Percentiles rank a stretch among this genome's conserved stretches.
These are phyloP conservation scores for Euphorbia schlechtendalii DNA, from an alignment of 441 rosid genomes.

Conservation along the genomic window DNA sequence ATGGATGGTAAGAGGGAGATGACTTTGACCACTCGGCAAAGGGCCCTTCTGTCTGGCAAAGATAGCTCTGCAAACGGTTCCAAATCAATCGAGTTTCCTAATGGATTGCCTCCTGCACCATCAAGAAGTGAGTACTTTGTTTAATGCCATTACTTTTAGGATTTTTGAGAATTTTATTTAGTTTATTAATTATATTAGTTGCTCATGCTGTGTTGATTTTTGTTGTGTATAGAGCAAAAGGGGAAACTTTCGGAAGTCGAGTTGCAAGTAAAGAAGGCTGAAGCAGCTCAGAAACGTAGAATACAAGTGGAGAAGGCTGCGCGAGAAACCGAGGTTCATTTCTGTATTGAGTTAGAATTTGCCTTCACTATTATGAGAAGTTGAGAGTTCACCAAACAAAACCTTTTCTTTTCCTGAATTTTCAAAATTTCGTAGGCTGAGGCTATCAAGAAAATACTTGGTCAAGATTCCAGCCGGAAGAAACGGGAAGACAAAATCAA, in stretches of 20 bases:
- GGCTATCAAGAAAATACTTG: conserved; percentile 89
- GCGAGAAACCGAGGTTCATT: conserved; percentile 71
- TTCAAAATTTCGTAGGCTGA: conserved; percentile 46
- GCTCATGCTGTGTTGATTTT: conserved; percentile 12
- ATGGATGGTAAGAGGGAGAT: conserved; percentile 56
- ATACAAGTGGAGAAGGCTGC: conserved; percentile 88
- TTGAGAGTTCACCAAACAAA: not conserved
- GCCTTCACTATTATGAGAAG: not conserved
- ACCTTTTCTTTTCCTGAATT: not conserved
- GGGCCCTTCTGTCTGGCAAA: conserved; percentile 81
- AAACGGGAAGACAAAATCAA: conserved; percentile 79
- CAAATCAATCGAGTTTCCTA: conserved; percentile 67
- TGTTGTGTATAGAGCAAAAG: conserved; percentile 52
- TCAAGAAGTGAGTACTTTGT: conserved; percentile 61
- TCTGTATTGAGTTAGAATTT: conserved; percentile 17
- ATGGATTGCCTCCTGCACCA: conserved; percentile 91
- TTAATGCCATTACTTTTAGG: not conserved
- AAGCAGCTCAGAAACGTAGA: conserved; percentile 89
- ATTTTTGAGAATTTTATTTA: not conserved
- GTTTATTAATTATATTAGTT: not conserved
- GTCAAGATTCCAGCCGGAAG: conserved; percentile 90
- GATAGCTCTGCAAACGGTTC: conserved; percentile 47
- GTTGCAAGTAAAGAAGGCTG: conserved; percentile 77
- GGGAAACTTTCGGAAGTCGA: conserved; percentile 78
- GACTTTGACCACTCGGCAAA: conserved; percentile 79